phyloP scores from a whole-genome alignment of 441 rosid genomes.

The Euphorbia celastroides region DNA sequence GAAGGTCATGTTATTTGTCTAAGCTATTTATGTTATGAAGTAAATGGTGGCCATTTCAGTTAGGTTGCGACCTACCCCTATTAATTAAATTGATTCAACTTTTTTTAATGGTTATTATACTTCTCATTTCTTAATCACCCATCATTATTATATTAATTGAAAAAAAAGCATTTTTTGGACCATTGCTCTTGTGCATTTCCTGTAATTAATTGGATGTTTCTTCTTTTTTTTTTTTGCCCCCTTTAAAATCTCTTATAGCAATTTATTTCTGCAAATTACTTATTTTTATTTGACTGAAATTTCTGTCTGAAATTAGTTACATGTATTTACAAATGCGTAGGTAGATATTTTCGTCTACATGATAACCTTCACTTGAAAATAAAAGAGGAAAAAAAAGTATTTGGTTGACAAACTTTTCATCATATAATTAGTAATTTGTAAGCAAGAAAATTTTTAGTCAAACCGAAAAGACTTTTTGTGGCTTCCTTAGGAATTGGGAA shows the following conservation, averaged over 20 bases:
- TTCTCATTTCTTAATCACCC: not conserved
- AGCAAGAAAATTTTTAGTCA: not conserved
- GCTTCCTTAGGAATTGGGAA: not conserved
- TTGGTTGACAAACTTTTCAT: not conserved
- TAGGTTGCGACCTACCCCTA: slow-evolving; percentile 43
- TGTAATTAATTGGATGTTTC: slow-evolving; percentile 9
- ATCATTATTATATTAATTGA: not conserved
- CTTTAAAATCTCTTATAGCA: not conserved
- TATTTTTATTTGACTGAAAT: too few species aligned
- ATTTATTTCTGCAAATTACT: too few species aligned
- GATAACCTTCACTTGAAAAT: too few species aligned
- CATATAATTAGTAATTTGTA: not conserved
- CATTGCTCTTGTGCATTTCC: slow-evolving; percentile 3
- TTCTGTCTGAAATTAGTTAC: too few species aligned
- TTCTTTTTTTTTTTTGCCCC: too few species aligned
- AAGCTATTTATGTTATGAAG: slow-evolving; percentile 57
- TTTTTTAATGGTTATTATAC: not conserved
- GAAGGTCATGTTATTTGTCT: slow-evolving; percentile 38
- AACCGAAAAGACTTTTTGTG: not conserved
- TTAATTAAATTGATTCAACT: slow-evolving; percentile 21
- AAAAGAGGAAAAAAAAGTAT: too few species aligned
- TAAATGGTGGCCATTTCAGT: slow-evolving; percentile 52
- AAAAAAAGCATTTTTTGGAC: slow-evolving; percentile 5
- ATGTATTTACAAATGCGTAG: too few species aligned
- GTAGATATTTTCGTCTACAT: too few species aligned